A percentile compares a stretch with the other conserved stretches of the same genome.
phyloP scores from a whole-genome alignment of 768 basidiomycete genomes.

The Collybia sordida region DNA sequence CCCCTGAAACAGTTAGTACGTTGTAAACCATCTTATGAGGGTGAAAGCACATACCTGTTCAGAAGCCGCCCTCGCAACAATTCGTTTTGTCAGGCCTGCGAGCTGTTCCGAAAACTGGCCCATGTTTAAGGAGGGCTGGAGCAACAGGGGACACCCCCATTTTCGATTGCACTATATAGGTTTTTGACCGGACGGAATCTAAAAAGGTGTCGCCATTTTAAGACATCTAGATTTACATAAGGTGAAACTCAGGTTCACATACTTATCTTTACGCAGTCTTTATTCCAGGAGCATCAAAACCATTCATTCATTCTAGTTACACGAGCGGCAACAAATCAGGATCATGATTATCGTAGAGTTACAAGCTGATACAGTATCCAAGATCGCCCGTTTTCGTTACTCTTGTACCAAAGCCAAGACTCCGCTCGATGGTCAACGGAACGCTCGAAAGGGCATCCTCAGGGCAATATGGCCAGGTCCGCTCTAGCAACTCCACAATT shows the following conservation, averaged over 20 bases:
- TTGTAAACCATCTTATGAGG: neutral
- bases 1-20: slow-evolving; percentile 41
- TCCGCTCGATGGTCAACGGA: too few relatives aligned
- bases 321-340: neutral
- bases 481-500: too few relatives aligned
- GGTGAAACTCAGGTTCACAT: too few relatives aligned
- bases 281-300: too few relatives aligned
- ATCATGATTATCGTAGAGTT: neutral
- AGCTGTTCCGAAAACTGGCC: slow-evolving; percentile 43
- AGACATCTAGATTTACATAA: too few relatives aligned
- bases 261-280: too few relatives aligned
- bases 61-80: slow-evolving; percentile 46
- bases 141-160: neutral
- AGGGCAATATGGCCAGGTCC: too few relatives aligned
- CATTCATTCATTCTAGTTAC: neutral
- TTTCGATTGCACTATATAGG: neutral
- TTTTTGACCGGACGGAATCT: too few relatives aligned
- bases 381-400: neutral
- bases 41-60: slow-evolving; percentile 38
- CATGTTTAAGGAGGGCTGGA: slow-evolving; percentile 33
- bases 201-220: too few relatives aligned
- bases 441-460: too few relatives aligned
- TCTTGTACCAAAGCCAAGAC: neutral
- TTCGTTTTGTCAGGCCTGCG: slow-evolving; percentile 17
- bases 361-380: neutral